Base-by-base conservation (phyloP, 495 filamentous ascomycete genomes). In the Monascus purpureus region DNA sequence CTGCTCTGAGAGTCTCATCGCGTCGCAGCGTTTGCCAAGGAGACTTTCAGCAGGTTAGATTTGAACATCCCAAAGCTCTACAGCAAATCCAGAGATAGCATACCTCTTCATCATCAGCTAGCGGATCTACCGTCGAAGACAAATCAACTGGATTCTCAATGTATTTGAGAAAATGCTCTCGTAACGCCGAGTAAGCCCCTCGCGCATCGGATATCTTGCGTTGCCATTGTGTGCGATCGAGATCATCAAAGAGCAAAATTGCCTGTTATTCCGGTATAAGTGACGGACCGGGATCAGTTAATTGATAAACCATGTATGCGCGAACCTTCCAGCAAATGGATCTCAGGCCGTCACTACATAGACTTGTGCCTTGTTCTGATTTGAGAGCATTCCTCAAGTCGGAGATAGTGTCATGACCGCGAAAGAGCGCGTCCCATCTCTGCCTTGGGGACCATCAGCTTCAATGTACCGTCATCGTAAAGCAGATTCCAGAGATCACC, bases 321-420 rank as follows among this genome's bases (percentile, higher is more conserved):
- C 20, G 20, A 47, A 75, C 82, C 75, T 92, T 96, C 90, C 90
- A 97, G 55, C 82, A 93, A 29, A 93, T 67, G 15, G 87, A 94
- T 24, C 90, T 71, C 34, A 87, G 68, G 13, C 85, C 84, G 25
- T 70, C 65, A 23, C 69, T 61, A 47, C 80, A 84, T 20, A 79
- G 72, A 47, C 69, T 45, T 55, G 56, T 33, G 52, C 53, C 42
- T 59, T 68, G 48, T 31, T 65, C 59, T 27, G 70, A 59, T 45
- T 64, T 77, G 20, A 87, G 67, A 3, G 73, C 70, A 25, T 61
- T 63, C 49, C 72, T 75, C 6, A 94, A 67, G 38, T 82, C 73
- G 31, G 60, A 55, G 37, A 83, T 47, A 37, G 55, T 76, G 25
- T 63, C 50, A 43, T 68, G 67, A 43, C 75, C 52, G 53, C 58